phyloP scores from a whole-genome alignment of 805 yeast genomes.

The fission yeast (Schizosaccharomyces pombe) region DNA sequence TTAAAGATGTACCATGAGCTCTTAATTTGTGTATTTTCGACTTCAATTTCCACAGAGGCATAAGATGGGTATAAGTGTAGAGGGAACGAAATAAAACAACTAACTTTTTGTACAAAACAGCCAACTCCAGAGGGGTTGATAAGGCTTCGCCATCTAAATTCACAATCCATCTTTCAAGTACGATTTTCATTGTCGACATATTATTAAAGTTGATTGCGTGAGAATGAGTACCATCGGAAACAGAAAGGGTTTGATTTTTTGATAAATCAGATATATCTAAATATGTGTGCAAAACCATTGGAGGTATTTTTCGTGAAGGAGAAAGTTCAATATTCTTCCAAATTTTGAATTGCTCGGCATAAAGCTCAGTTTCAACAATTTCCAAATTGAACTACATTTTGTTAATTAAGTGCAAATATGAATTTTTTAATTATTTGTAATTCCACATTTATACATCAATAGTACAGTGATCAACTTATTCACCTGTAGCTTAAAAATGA shows the following conservation, averaged over 20 bases:
- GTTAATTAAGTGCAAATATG: too few species aligned
- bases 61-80: slow-evolving; percentile 36
- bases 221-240: slow-evolving; percentile 26
- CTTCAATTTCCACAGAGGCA: slow-evolving; percentile 48
- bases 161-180: slow-evolving; percentile 77
- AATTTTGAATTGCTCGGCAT: slow-evolving; percentile 32
- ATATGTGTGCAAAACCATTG: slow-evolving; percentile 66
- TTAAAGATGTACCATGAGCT: slow-evolving; percentile 14
- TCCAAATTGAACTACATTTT: slow-evolving; percentile 23
- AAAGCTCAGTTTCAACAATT: slow-evolving; percentile 17
- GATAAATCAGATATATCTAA: slow-evolving; percentile 39
- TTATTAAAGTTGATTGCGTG: slow-evolving; percentile 43
- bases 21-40: slow-evolving; percentile 16
- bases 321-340: slow-evolving; percentile 26
- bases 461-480: too few species aligned
- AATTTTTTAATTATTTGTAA: too few species aligned
- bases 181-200: slow-evolving; percentile 33
- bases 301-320: slow-evolving; percentile 26
- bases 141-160: slow-evolving; percentile 34
- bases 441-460: too few species aligned
- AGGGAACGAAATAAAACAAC: slow-evolving; percentile 51
- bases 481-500: too few species aligned
- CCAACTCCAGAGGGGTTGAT: slow-evolving; percentile 25
- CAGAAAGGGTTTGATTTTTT: slow-evolving; percentile 32
- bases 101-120: slow-evolving; percentile 49